phyloP scores from a whole-genome alignment of 306 rosid species.

The Quercus parvula region DNA sequence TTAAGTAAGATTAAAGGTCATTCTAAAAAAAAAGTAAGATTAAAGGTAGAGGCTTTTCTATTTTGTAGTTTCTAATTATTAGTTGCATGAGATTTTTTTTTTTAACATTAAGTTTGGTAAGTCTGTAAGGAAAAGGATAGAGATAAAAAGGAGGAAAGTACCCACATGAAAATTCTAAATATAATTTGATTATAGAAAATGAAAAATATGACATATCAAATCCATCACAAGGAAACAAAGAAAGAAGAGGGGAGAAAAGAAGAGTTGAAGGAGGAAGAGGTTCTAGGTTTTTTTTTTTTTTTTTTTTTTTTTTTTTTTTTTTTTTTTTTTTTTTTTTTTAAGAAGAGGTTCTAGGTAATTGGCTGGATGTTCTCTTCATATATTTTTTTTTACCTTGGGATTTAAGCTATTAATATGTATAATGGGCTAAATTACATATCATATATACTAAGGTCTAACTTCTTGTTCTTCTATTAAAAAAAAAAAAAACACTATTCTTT shows the following conservation, averaged over 20 bases:
- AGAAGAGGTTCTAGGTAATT: not conserved
- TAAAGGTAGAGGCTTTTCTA: not conserved
- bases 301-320: no score
- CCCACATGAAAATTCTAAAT: not conserved
- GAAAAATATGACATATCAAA: not conserved
- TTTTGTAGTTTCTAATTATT: not conserved
- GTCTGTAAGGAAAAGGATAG: not conserved
- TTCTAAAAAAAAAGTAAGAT: not conserved
- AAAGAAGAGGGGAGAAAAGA: no score
- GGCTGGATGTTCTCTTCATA: not conserved
- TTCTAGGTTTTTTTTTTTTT: no score
- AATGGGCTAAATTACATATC: no score
- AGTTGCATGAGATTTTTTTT: not conserved
- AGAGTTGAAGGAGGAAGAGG: no score
- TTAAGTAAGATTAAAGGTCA: not conserved
- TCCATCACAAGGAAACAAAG: not conserved
- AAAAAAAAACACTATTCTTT: no score
- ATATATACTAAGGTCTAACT: no score
- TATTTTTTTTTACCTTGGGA: not conserved
- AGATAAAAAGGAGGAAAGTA: not conserved
- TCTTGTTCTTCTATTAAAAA: no score
- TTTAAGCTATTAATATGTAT: not conserved
- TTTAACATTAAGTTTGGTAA: not conserved
- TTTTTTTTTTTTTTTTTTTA: no score
- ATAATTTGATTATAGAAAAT: no score